Conservation (phyloP, 495 filamentous ascomycete genomes). For the Aspergillus kassunensis region DNA sequence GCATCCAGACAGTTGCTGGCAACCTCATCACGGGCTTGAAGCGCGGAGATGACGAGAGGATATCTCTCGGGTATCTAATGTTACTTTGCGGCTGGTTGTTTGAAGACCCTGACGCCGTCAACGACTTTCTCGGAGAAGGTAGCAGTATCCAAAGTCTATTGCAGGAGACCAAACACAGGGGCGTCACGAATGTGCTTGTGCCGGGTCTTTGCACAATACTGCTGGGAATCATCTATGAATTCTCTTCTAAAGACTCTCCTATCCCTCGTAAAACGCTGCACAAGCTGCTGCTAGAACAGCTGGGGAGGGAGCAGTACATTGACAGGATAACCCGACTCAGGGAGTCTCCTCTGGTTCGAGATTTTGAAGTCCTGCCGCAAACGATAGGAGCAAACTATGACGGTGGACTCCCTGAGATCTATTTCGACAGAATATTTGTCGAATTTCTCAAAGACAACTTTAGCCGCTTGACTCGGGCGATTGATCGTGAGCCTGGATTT, state of each 20-base stretch:
- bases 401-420: conserved; percentile 73
- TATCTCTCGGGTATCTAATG: conserved; percentile 86
- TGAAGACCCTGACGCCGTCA: conserved; percentile 85
- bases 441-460: conserved; percentile 97
- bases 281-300: conserved; percentile 69
- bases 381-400: conserved; percentile 51
- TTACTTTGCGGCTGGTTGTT: conserved; percentile 89
- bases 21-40: conserved; percentile 75
- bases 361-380: conserved; percentile 85
- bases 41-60: conserved; percentile 72
- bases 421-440: conserved; percentile 80
- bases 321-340: conserved; percentile 77
- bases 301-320: conserved; percentile 86
- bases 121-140: conserved; percentile 94
- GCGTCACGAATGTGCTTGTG: conserved; percentile 56
- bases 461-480: conserved; percentile 75
- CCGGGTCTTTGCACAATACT: conserved; percentile 81
- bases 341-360: conserved; percentile 75
- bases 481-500: conserved; percentile 85
- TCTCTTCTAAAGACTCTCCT: conserved; percentile 94
- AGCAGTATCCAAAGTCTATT: conserved; percentile 84
- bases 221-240: conserved; percentile 90
- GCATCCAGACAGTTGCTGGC: conserved; percentile 78
- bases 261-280: conserved; percentile 79
- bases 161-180: conserved; percentile 63